Conservation (phyloP, 1,139 yeast genomes). For the Hyphopichia fennica region DNA sequence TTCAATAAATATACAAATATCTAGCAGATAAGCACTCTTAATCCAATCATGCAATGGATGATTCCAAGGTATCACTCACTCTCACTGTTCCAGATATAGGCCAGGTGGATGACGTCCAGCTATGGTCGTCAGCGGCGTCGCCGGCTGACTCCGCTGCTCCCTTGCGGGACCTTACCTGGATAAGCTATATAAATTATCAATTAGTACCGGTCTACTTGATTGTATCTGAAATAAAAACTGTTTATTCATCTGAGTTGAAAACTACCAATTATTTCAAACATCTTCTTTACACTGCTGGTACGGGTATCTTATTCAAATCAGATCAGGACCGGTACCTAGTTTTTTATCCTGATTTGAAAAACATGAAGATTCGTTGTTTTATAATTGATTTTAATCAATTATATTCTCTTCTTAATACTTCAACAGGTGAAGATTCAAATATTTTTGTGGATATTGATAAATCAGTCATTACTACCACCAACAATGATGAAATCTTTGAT, state of each 20-base stretch:
- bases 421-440: not conserved
- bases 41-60: too few relatives aligned
- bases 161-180: not conserved
- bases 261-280: slow-evolving; percentile 30
- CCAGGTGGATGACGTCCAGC: not conserved
- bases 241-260: slow-evolving; percentile 23
- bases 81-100: not conserved
- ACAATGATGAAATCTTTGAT: slow-evolving; percentile 28
- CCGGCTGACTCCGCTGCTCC: too few relatives aligned
- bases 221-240: slow-evolving; percentile 20
- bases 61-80: not conserved
- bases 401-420: not conserved
- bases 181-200: slow-evolving; percentile 16
- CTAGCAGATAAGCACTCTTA: too few relatives aligned
- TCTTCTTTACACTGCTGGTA: slow-evolving; percentile 5
- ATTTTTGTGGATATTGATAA: not conserved
- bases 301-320: slow-evolving; percentile 18
- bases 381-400: slow-evolving; percentile 14
- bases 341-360: slow-evolving; percentile 17
- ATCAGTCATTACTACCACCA: not conserved
- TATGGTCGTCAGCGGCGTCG: too few relatives aligned
- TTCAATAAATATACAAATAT: too few relatives aligned
- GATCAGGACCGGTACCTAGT: slow-evolving; percentile 17
- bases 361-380: slow-evolving; percentile 14
- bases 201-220: slow-evolving; percentile 33